A percentile compares a stretch with the other conserved stretches of the same genome.
Evolutionary conservation across 108 stramenopile genomes (phyloP).

Genomic region (Halocafeteria seosinensis): DNA sequence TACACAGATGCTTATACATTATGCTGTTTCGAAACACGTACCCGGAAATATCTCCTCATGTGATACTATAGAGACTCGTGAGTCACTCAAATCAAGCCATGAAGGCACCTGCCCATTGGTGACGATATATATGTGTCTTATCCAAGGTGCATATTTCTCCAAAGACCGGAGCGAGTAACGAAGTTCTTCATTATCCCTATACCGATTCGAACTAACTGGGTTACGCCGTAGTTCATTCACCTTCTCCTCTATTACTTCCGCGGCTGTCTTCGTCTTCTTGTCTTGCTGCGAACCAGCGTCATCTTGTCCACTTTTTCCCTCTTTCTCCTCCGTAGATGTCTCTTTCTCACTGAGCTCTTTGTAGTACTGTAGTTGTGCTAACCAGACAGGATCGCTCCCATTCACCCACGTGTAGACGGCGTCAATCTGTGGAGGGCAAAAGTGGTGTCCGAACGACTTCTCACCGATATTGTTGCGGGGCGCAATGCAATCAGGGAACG

Average conservation of each 20-base stretch:
- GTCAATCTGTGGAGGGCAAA: slow-evolving; percentile 20
- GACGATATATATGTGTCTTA: slow-evolving; percentile 32
- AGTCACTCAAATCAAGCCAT: slow-evolving; percentile 20
- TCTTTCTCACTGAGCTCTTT: neutral
- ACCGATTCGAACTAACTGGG: slow-evolving; percentile 17
- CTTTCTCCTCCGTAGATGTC: neutral
- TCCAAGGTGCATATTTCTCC: slow-evolving; percentile 39
- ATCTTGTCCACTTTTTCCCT: neutral
- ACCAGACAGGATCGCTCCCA: slow-evolving; percentile 39
- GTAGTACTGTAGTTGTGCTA: neutral
- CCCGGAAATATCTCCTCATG: slow-evolving; percentile 31
- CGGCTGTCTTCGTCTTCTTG: no score
- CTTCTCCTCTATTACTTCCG: no score
- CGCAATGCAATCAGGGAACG: no score
- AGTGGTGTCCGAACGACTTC: no score
- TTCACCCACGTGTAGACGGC: slow-evolving; percentile 49
- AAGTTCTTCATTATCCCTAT: slow-evolving; percentile 31
- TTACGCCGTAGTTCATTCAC: no score
- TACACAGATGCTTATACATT: neutral
- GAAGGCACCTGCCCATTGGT: slow-evolving; percentile 33
- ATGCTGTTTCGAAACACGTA: no score
- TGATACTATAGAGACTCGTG: slow-evolving; percentile 14
- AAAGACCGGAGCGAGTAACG: slow-evolving; percentile 36
- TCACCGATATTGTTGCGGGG: no score
- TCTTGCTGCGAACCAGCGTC: slow-evolving; percentile 7